Conservation (phyloP, 345 rosid genomes). For the Eucalyptus polybractea region DNA sequence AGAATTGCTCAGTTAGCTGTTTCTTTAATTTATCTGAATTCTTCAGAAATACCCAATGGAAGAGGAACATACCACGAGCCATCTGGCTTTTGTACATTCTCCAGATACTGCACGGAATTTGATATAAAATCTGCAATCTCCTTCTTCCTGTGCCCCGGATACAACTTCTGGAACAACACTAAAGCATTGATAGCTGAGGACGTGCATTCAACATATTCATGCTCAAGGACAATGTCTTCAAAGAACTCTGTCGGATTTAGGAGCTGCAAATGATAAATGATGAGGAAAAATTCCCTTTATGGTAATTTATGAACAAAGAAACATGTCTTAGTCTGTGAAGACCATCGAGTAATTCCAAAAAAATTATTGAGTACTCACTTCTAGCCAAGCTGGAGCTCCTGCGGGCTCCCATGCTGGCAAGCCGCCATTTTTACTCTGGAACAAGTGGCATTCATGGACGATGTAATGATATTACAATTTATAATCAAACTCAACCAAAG, state of each 20-base stretch:
- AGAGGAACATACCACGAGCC: constrained; percentile 35
- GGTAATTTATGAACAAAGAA: neutral
- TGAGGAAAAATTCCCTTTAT: neutral
- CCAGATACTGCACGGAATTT: constrained; percentile 16
- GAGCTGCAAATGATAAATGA: constrained; percentile 7
- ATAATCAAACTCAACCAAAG: neutral
- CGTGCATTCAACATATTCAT: constrained; percentile 38
- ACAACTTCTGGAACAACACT: constrained; percentile 18
- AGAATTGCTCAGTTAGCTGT: neutral
- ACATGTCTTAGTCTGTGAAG: neutral
- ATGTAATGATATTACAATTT: neutral
- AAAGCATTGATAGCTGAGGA: constrained; percentile 26
- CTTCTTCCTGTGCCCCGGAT: constrained; percentile 23
- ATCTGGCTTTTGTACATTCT: constrained; percentile 21
- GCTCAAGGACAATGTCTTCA: constrained; percentile 28
- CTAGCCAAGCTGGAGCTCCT: constrained; percentile 32
- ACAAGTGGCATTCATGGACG: neutral
- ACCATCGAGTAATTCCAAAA: constrained; percentile 2
- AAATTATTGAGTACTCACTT: constrained; percentile 8
- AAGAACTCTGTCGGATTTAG: constrained; percentile 47
- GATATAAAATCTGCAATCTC: constrained; percentile 29
- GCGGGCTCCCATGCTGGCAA: constrained; percentile 50
- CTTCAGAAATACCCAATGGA: neutral
- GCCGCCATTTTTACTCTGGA: constrained; percentile 53
- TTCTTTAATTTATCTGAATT: neutral